Base-by-base conservation (phyloP, 2,329 filamentous ascomycete species). In the Graphilbum fragrans region DNA sequence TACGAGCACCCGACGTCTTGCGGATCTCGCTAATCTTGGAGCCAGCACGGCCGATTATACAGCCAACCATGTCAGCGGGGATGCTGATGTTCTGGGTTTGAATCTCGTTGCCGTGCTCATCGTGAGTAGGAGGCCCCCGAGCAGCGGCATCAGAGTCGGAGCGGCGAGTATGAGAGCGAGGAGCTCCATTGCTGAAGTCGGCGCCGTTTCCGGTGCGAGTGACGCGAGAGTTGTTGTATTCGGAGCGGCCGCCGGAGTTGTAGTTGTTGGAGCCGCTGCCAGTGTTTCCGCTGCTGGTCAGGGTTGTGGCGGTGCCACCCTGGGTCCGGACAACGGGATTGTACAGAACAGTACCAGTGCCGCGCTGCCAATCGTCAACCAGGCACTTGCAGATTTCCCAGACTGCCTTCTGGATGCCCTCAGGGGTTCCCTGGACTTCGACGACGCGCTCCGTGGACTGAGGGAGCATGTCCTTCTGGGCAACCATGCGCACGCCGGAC, bases 31-130 rank as follows among this genome's bases (percentile, higher is more conserved):
- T 95, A 58, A 98, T 98, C 76, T 98, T 98, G 70, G 77, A 88
- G 50, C 92, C 92, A 41, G 74, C 86, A 50, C 88, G 83, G 51
- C 92, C 92, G 59, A 98, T 98, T 66, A 98, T 98, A 67, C 92
- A 98, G 52, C 92, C 92, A 61, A 98, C 92, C 92, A 98, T 98
- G 68, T 98, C 92, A 37, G 92, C 88, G 21, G 92, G 92, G 55
- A 98, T 98, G 70, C 87, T 95, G 65, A 98, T 98, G 67, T 98
- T 98, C 59, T 98, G 92, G 2, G 92, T 98, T 63, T 95, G 90
- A 47, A 96, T 84, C 63, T 95, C 90, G 60, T 96, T 92, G 48
- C 92, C 92, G 50, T 96, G 93, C 64, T 96, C 90, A 48, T 92
- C 88, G 56, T 93, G 85, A 35, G 86, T 86, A 19, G 86, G 87